These are phyloP conservation scores for Ustilago hordei DNA, from an alignment of 1,284 basidiomycete species.

Conservation along the genomic window DNA sequence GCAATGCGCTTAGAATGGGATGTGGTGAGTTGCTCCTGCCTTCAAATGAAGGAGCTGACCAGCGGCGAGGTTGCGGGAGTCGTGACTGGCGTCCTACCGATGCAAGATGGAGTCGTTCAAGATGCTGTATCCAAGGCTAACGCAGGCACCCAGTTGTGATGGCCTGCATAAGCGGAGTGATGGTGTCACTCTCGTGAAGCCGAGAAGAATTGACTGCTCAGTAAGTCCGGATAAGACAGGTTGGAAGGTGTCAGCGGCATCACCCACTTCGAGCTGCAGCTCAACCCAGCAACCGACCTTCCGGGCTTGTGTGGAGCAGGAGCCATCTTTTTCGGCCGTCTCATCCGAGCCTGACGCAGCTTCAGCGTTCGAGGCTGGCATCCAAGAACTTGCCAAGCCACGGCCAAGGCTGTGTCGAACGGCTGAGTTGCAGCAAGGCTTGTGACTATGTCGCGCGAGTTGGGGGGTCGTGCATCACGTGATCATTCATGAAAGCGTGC, in stretches of 20 bases:
- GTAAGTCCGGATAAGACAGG: neutral
- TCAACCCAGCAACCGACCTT: neutral
- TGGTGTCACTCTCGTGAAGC: neutral
- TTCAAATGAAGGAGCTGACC: slow-evolving; percentile 3
- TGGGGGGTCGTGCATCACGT: no score
- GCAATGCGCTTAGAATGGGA: neutral
- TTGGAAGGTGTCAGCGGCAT: neutral
- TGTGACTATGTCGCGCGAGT: neutral
- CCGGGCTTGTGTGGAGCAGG: slow-evolving; percentile 1
- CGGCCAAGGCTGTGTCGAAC: slow-evolving; percentile 8
- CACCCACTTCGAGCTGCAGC: neutral
- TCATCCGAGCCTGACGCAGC: neutral
- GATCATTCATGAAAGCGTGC: no score
- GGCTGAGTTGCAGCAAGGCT: neutral
- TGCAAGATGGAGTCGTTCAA: neutral
- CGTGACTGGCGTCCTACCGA: neutral
- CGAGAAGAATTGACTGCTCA: neutral
- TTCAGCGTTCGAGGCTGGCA: slow-evolving; percentile 5
- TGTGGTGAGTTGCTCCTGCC: neutral
- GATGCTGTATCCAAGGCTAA: neutral
- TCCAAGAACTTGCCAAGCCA: slow-evolving; percentile 6
- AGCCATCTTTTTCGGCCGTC: neutral
- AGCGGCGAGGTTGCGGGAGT: neutral
- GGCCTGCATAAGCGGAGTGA: neutral
- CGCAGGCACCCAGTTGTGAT: neutral